phyloP scores from a whole-genome alignment of 2,329 filamentous ascomycete genomes.

The Scytalidium sp. region DNA sequence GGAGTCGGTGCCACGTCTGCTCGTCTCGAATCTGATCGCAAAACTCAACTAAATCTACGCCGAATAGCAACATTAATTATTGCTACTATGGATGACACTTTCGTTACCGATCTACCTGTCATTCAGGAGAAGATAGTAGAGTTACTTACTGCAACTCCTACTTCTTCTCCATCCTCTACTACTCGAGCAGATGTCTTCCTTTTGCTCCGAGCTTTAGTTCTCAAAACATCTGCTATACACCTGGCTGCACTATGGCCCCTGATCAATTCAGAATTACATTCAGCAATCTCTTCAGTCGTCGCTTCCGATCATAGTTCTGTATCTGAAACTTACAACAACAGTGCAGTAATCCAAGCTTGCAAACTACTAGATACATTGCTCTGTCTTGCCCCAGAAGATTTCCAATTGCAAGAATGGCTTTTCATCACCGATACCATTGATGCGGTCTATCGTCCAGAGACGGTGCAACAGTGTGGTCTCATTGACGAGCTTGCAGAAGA shows the following conservation, averaged over 20 bases:
- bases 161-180: slow-evolving; percentile 86
- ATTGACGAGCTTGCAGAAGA: slow-evolving; percentile 83
- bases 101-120: slow-evolving; percentile 69
- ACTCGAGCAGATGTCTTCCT: slow-evolving; percentile 90
- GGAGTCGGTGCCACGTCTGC: slow-evolving; percentile 96
- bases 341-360: slow-evolving; percentile 82
- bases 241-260: slow-evolving; percentile 86
- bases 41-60: slow-evolving; percentile 84
- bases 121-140: slow-evolving; percentile 85
- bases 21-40: slow-evolving; percentile 89
- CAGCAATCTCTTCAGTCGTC: slow-evolving; percentile 71
- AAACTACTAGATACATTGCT: slow-evolving; percentile 91
- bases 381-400: slow-evolving; percentile 85
- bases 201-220: slow-evolving; percentile 75
- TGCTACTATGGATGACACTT: slow-evolving; percentile 73
- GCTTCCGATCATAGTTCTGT: slow-evolving; percentile 61
- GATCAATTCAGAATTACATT: slow-evolving; percentile 81
- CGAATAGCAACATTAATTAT: slow-evolving; percentile 78
- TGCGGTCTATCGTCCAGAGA: slow-evolving; percentile 77
- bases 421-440: slow-evolving; percentile 97
- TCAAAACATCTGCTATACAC: slow-evolving; percentile 77
- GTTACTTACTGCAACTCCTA: slow-evolving; percentile 75
- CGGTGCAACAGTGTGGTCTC: slow-evolving; percentile 69
- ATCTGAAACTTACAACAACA: slow-evolving; percentile 72
- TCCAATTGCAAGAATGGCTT: slow-evolving; percentile 97